phyloP scores from a whole-genome alignment of 768 basidiomycete species.

The Boletus tomentosulus region DNA sequence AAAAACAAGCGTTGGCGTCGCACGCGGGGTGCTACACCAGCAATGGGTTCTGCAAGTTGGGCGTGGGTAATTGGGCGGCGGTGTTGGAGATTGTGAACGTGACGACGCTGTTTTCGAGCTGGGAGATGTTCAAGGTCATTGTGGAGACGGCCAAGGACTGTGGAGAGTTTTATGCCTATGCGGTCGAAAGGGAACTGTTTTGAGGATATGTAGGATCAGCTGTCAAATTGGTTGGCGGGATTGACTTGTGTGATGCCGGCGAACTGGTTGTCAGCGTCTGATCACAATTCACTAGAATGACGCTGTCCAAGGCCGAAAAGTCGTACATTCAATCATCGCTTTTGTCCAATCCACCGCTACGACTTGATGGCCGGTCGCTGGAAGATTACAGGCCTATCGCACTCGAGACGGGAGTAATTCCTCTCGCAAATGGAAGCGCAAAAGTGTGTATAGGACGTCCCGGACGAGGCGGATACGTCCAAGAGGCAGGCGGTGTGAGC shows the following conservation, averaged over 20 bases:
- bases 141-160: conserved; percentile 10
- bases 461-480: conserved; percentile 65
- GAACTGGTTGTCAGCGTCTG: too few relatives aligned
- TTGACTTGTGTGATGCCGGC: too few relatives aligned
- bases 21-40: conserved; percentile 40
- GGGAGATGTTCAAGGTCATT: conserved; percentile 13
- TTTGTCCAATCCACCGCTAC: conserved; percentile 53
- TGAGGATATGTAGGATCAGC: neutral
- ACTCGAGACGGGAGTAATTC: conserved; percentile 74
- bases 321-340: conserved; percentile 71
- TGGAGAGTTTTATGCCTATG: conserved; percentile 9
- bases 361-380: conserved; percentile 70
- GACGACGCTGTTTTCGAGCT: conserved; percentile 11
- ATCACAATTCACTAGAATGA: too few relatives aligned
- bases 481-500: conserved; percentile 73
- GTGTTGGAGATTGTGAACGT: conserved; percentile 32
- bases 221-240: too few relatives aligned
- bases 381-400: conserved; percentile 64
- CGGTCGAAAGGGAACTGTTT: conserved; percentile 11
- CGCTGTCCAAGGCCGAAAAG: conserved; percentile 71
- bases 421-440: conserved; percentile 83
- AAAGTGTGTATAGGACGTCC: conserved; percentile 64
- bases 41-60: conserved; percentile 41
- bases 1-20: conserved; percentile 37
- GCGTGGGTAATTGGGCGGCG: conserved; percentile 33